Percentiles rank a stretch among this genome's conserved stretches.
Evolutionary conservation across 257 asterid genomes (phyloP).

Genomic region (Solanum ahanhuiri): DNA sequence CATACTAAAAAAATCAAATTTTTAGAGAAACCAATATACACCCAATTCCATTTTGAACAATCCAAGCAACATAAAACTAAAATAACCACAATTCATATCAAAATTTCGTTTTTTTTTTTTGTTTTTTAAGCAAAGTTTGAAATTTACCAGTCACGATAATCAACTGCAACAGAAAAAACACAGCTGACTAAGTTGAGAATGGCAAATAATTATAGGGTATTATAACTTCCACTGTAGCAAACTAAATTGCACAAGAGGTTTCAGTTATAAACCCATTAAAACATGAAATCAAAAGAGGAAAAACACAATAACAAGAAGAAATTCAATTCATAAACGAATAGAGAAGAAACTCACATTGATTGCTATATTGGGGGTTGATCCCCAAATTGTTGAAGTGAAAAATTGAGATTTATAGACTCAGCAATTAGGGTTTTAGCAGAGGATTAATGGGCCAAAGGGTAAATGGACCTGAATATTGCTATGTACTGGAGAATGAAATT

Average conservation of each 20-base stretch:
- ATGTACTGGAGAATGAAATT: neutral
- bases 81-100: neutral
- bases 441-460: neutral
- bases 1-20: neutral
- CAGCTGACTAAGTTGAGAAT: constrained; percentile 5
- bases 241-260: neutral
- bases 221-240: neutral
- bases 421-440: neutral
- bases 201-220: neutral
- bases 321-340: accelerated
- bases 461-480: neutral
- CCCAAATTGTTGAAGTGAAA: neutral
- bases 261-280: neutral
- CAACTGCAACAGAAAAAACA: neutral
- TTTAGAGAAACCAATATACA: neutral
- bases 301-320: neutral
- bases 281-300: neutral
- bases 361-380: neutral
- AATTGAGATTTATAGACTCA: neutral
- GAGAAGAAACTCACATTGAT: neutral
- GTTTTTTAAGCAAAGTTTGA: neutral
- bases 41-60: neutral
- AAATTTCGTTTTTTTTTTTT: neutral
- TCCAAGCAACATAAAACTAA: neutral
- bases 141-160: neutral